Evolutionary conservation across 2,329 filamentous ascomycete species (phyloP), one percentile per base, ranked within the genome.

Genomic region (Colletotrichum sp.): DNA sequence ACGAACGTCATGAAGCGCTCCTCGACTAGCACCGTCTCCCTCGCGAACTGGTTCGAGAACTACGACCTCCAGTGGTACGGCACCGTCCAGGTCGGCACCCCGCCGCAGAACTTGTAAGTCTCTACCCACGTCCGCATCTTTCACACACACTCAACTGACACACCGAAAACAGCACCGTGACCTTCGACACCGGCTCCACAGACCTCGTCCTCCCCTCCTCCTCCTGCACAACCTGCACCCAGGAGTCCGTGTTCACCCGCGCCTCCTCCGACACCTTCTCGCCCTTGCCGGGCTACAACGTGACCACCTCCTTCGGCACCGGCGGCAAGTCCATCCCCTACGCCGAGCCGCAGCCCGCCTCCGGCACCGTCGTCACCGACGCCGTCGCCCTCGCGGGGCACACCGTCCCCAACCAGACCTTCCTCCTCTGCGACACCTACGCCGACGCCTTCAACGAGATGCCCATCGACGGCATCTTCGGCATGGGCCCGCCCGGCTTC

Each of bases 401-500:
- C 18, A 28, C 67, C 2, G 78, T 79, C 1, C 27, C 67, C 8
- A 74, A 78, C 67, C 82, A 84, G 76, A 64, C 79, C 16, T 82
- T 85, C 48, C 66, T 83, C 9, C 77, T 83, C 10, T 84, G 81
- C 70, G 78, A 83, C 43, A 70, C 74, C 9, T 84, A 68, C 77
- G 78, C 79, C 8, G 75, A 79, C 3, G 77, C 78, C 9, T 72
- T 84, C n/a, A 77, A 78, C 5, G 70, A 78, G 5, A 79, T 81
- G 39, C 78, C 79, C 5, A 79, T 82, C 34, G 83, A 84, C 56
- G 83, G 83, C 39, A 81, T 85, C 62, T 78, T 85, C 55, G 84
- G 84, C 22, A 74, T 85, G 27, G 75, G 75, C 2, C 75, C 74
- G 10, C 65, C 76, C 22, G 78, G 76, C 5, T 73, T 76, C 3